Evolutionary conservation across 371 early-diverging fungal species (phyloP), one percentile per base, ranked within the genome.

Genomic region (Mucor sp.): DNA sequence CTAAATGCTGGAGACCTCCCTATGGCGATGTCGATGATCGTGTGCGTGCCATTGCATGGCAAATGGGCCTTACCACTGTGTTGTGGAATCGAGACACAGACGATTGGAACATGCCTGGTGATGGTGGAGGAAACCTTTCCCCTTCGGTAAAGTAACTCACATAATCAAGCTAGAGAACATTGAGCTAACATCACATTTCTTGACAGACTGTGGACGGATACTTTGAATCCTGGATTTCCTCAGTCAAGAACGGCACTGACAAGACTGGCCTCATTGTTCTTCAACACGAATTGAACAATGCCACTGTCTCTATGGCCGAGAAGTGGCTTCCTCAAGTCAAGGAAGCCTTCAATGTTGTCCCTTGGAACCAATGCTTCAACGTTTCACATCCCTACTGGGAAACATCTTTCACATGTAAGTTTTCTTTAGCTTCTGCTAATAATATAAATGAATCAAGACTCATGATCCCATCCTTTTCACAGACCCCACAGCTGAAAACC

Each of bases 1-100:
- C 88, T 3, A 80, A 81, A 62, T 87, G 87, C 17, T 83, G 77
- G 80, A 77, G 89, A 47, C 86, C 87, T 21, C 85, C 87, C 15
- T 83, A 77, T 66, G 82, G 83, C 30, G 86, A 85, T 58, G 81
- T 81, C 0, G 86, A 87, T 66, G 84, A 84, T 58, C 78, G 87
- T 60, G 76, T 87, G 30, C 76, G 87, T 17, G 75, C 83, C 3
- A 80, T 84, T 57, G 83, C 83, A 28, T 82, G 78, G 80, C 80
- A 78, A 47, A 79, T 85, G 80, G 85, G 85, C 37, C 69, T 85
- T 68, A 63, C 70, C n/a, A 81, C 81, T 28, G 65, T 77, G 21
- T 37, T 78, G 7, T 80, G 79, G 80, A 75, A 77, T 33, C 68
- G 70, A 60, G 79, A 78, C 47, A 74, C 81, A 3, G 35, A 76